Evolutionary conservation across 2,329 filamentous ascomycete genomes (phyloP), one percentile per base, ranked within the genome.

Genomic region (Amauroascus verrucosus): DNA sequence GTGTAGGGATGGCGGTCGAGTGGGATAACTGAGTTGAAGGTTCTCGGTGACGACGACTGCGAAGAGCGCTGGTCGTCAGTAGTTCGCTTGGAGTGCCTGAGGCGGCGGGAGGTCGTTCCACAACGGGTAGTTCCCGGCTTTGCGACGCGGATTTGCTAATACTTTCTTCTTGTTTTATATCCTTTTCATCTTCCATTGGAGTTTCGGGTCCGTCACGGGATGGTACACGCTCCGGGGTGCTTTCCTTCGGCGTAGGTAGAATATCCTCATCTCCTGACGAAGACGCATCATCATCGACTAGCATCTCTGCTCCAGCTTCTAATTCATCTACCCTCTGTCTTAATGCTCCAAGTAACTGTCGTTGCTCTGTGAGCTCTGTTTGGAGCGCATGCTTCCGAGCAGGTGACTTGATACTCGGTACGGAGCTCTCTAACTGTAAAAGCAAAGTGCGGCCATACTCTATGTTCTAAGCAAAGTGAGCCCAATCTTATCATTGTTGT

Each of bases 371-470:
- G 11, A 75, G 62, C 56, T 73, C 69, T 2, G 66, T 65, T 46
- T 71, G 66, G 24, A 68, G 63, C 48, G 69, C 67, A 51, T 72
- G 65, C 32, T 69, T 68, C 14, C 64, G 63, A 16, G 70, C 64
- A 33, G 65, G 63, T 0, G 67, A 64, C 57, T 72, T 72, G 22
- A 73, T 63, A 33, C 64, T 58, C 14, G 70, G 66, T 20, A 72
- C 64, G 18, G 61, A 65, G 9, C 66, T 67, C 57, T 74, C 72
- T 28, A 75, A 61, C 38, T 68, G 63, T 35, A 69, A 62, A 22
- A 74, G 66, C 38, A 70, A 61, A 33, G 65, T 66, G 46, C 70
- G 70, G 26, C 71, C 71, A 53, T 74, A 72, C 60, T 74, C 72
- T 48, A 74, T 62, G 58, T 74, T 74, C 68, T 73, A 58, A 53